phyloP scores from a whole-genome alignment of 768 basidiomycete species.

The Suillus fuscotomentosus region DNA sequence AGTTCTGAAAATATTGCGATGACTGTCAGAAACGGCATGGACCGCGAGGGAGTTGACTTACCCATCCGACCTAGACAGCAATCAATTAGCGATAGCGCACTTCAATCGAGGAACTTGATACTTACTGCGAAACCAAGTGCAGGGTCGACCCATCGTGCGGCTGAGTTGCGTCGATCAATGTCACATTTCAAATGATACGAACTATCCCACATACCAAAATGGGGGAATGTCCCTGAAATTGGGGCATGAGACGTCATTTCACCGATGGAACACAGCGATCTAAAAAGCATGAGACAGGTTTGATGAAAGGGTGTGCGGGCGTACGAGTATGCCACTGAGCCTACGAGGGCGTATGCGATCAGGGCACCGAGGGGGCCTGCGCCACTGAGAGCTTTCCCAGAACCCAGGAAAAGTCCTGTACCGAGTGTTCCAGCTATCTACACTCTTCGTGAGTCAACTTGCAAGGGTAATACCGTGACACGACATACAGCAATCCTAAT shows the following conservation, averaged over 20 bases:
- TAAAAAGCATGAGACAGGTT: constrained; percentile 21
- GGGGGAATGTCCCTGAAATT: constrained; percentile 76
- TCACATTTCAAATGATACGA: not conserved
- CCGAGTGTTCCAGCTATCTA: constrained; percentile 76
- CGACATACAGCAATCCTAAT: constrained; percentile 60
- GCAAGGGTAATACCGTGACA: not conserved
- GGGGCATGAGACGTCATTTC: constrained; percentile 84
- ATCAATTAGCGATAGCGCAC: not conserved
- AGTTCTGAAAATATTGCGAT: constrained; percentile 37
- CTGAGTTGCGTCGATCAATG: constrained; percentile 23
- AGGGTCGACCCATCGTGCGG: constrained; percentile 56
- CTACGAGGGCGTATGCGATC: constrained; percentile 62
- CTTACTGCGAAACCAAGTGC: constrained; percentile 59
- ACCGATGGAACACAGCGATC: constrained; percentile 63
- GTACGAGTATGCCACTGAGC: constrained; percentile 63
- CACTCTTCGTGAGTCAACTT: not conserved
- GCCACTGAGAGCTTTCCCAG: constrained; percentile 54
- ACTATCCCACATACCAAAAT: constrained; percentile 46
- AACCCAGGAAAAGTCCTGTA: constrained; percentile 73
- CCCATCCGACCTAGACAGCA: constrained; percentile 25
- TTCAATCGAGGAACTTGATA: constrained; percentile 10
- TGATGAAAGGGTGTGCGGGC: constrained; percentile 18
- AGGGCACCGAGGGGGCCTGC: constrained; percentile 71
- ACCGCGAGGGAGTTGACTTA: constrained; percentile 32
- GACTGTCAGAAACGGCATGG: not conserved